Base-by-base conservation (phyloP, 768 basidiomycete species). In the Pholiota microspora region DNA sequence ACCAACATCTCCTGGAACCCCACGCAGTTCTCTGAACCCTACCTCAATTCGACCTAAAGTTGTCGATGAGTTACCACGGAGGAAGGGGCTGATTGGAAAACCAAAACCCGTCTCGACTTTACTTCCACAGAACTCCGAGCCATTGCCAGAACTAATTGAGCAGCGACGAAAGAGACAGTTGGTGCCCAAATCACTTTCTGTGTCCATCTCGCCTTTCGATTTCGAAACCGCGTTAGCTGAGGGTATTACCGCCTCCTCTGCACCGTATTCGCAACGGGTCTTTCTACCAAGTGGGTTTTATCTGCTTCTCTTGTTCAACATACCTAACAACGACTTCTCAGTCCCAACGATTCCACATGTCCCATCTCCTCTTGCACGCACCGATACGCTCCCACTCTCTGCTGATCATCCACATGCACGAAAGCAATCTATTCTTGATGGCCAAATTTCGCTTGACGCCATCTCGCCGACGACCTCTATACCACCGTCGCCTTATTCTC, bases 1-100 rank as follows among this genome's bases (percentile, higher is more conserved):
- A 0, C 91, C 91, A 0, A 93, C 91, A 2, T 92, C 89, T 2
- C 89, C 92, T 15, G 88, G 89, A 8, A 79, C 81, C 16, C 75
- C 78, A 23, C 70, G 74, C 7, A 70, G 72, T 10, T 59, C 69
- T 2, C 56, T 67, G 12, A 50, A 50, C 7, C 60, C 68, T 0
- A 51, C 61, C 16, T 61, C 69, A 4, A 45, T 62, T 3, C 62
- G 64, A 3, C 31, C 59, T 7, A 66, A 57, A 51, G 45, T 56
- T 10, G 55, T 62, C 6, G 71, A 68, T 52, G 73, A 73, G 16
- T 52, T 62, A 5, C 75, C 73, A 16, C 63, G 66, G 2, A 73
- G 81, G 59, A 83, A 79, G 62, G 79, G 81, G 1, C 69, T 88
- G 27, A 72, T 90, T 48, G 89, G 88, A 6, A 77, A 72, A 59